phyloP scores from a whole-genome alignment of 495 filamentous ascomycete species.

The Filosporella fistucella region DNA sequence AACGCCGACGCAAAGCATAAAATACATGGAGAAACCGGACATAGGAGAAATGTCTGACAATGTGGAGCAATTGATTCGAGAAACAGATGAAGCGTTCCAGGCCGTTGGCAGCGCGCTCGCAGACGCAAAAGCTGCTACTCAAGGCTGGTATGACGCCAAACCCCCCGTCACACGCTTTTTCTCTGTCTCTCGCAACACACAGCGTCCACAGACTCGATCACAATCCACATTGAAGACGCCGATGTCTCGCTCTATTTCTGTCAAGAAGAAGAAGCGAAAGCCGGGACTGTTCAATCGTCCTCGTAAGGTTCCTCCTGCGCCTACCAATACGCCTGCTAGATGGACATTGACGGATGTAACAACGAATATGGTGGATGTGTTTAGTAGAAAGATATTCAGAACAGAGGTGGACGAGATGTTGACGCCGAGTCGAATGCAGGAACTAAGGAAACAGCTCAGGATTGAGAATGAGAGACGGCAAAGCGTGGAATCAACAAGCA shows the following conservation, averaged over 20 bases:
- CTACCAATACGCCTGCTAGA: slow-evolving; percentile 31
- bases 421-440: slow-evolving; percentile 24
- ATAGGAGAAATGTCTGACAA: slow-evolving; percentile 24
- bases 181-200: slow-evolving; percentile 1
- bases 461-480: neutral
- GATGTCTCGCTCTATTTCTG: slow-evolving; percentile 20
- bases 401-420: slow-evolving; percentile 51
- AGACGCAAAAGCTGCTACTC: slow-evolving; percentile 27
- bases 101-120: slow-evolving; percentile 28
- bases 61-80: slow-evolving; percentile 37
- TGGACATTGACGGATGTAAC: slow-evolving; percentile 45
- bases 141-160: slow-evolving; percentile 10
- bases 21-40: slow-evolving; percentile 11
- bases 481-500: neutral
- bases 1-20: slow-evolving; percentile 17
- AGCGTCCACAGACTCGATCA: neutral
- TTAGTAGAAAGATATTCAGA: slow-evolving; percentile 36
- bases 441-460: neutral
- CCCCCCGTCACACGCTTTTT: neutral
- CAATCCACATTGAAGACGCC: neutral
- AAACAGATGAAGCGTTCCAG: slow-evolving; percentile 40
- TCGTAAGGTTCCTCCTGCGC: slow-evolving; percentile 12
- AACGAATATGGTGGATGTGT: slow-evolving; percentile 42
- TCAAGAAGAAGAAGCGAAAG: slow-evolving; percentile 37
- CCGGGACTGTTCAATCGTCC: slow-evolving; percentile 14